Evolutionary conservation across 352 stramenopile genomes (phyloP).

Genomic region (Sclerospora graminicola): DNA sequence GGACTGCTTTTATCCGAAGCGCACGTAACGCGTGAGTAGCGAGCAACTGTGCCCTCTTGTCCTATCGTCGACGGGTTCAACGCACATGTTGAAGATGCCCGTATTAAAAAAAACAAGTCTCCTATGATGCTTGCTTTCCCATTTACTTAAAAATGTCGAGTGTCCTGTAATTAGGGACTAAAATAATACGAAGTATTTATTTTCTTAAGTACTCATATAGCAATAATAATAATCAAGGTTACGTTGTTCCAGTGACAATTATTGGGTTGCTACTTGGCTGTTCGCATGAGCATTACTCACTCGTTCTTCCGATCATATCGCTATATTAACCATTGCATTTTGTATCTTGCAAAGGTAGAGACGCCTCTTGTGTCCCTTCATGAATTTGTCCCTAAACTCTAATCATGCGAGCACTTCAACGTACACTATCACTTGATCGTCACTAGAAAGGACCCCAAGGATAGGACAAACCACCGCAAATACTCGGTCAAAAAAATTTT

Average conservation of each 20-base stretch:
- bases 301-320: neutral
- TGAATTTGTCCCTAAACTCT: constrained; percentile 8
- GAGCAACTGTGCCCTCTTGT: constrained; percentile 13
- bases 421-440: constrained; percentile 11
- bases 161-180: too few species aligned
- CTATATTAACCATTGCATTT: too few species aligned
- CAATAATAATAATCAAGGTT: too few species aligned
- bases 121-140: too few species aligned
- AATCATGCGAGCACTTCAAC: constrained; percentile 15
- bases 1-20: constrained; percentile 5
- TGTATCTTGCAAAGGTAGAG: too few species aligned
- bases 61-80: constrained; percentile 8
- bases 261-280: constrained; percentile 14
- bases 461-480: constrained; percentile 5
- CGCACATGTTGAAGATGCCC: too few species aligned
- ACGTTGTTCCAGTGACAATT: too few species aligned
- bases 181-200: too few species aligned
- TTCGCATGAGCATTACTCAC: constrained; percentile 17
- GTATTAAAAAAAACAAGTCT: too few species aligned
- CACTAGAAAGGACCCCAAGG: constrained; percentile 7
- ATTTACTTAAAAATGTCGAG: neutral
- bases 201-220: too few species aligned
- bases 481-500: neutral
- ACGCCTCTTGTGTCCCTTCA: constrained; percentile 8
- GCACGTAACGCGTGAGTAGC: constrained; percentile 6